Conservation (phyloP, 306 rosid genomes). For the Adenanthera pavonina region DNA sequence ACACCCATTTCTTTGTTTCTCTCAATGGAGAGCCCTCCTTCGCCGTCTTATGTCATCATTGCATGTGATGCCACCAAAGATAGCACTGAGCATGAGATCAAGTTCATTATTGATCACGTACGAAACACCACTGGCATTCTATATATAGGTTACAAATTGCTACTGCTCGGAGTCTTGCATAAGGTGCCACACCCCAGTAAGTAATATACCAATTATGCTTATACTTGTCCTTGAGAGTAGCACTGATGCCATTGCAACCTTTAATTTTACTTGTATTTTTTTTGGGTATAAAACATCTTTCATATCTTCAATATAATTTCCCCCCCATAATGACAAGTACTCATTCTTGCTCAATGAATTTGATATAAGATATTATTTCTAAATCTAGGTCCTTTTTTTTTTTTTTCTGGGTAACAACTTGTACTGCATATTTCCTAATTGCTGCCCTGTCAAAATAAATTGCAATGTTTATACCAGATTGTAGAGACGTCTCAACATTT, state of each 20-base stretch:
- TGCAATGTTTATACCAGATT: background rate
- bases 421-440: background rate
- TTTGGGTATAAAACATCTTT: no score
- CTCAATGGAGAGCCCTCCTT: constrained; percentile 40
- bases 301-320: no score
- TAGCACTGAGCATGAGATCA: constrained; percentile 45
- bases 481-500: background rate
- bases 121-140: constrained; percentile 47
- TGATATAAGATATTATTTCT: no score
- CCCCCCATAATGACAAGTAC: no score
- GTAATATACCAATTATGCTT: constrained; percentile 13
- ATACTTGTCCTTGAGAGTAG: no score
- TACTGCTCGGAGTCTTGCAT: constrained; percentile 66
- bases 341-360: no score
- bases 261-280: no score
- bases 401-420: background rate
- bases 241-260: no score
- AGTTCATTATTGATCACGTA: constrained; percentile 33
- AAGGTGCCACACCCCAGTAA: constrained; percentile 57
- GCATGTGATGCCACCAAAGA: constrained; percentile 65
- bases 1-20: constrained; percentile 17
- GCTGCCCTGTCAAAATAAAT: no score
- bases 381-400: no score
- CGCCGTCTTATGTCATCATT: constrained; percentile 47
- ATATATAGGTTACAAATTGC: constrained; percentile 43